Evolutionary conservation across 768 basidiomycete species (phyloP).

Genomic region (Nidula microcarpa): DNA sequence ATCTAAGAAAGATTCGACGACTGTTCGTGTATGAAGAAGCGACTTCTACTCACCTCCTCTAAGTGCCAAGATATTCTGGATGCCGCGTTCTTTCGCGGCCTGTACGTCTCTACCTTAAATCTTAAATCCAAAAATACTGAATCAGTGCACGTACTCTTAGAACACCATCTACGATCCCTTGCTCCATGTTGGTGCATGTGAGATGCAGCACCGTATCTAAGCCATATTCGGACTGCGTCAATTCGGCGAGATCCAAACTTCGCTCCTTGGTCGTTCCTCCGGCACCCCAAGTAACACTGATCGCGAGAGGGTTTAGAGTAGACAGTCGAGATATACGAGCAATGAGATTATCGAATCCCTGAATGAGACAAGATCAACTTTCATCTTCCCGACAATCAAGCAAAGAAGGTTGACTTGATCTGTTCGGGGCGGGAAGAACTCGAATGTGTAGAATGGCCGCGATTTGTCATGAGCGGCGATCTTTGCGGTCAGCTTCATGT

Average conservation of each 20-base stretch:
- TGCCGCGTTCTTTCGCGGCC: conserved; percentile 78
- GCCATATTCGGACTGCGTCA: conserved; percentile 69
- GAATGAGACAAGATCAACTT: conserved; percentile 4
- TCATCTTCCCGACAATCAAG: background rate
- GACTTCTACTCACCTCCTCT: conserved; percentile 66
- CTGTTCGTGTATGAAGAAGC: background rate
- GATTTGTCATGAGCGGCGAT: conserved; percentile 40
- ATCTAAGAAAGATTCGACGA: conserved; percentile 43
- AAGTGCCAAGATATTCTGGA: conserved; percentile 88
- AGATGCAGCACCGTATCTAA: conserved; percentile 91
- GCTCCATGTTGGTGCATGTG: conserved; percentile 96
- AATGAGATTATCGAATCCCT: conserved; percentile 92
- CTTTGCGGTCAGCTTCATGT: conserved; percentile 75
- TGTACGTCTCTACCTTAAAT: conserved; percentile 16
- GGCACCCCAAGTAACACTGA: conserved; percentile 97
- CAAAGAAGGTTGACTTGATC: conserved; percentile 54
- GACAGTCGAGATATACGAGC: conserved; percentile 83
- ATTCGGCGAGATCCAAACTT: conserved; percentile 80
- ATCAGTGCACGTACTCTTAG: conserved; percentile 54
- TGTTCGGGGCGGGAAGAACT: conserved; percentile 96
- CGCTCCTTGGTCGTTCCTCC: conserved; percentile 89
- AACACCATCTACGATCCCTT: conserved; percentile 83
- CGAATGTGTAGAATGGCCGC: conserved; percentile 87
- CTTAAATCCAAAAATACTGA: background rate
- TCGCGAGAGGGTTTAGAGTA: conserved; percentile 73